Conservation (phyloP, 495 filamentous ascomycete genomes). For the Xylaria flabelliformis region DNA sequence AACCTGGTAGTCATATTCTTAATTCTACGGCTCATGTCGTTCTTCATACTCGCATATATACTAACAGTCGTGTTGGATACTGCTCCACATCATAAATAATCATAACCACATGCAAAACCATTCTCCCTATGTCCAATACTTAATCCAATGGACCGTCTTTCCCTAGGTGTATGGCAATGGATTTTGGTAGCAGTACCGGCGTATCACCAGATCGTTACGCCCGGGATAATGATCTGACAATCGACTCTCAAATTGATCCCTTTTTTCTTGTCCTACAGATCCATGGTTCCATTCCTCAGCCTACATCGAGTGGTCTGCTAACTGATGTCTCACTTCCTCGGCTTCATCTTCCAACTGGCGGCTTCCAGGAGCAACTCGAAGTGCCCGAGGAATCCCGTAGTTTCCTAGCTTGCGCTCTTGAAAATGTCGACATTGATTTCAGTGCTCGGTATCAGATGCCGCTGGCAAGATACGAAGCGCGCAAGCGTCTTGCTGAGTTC, state of each 20-base stretch:
- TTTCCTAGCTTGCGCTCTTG: constrained; percentile 28
- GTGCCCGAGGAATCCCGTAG: constrained; percentile 34
- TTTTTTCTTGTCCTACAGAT: constrained; percentile 27
- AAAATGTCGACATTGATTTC: constrained; percentile 25
- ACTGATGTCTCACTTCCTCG: constrained; percentile 37
- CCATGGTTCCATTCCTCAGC: constrained; percentile 15
- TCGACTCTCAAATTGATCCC: constrained; percentile 40
- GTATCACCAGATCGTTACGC: constrained; percentile 49
- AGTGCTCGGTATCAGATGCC: constrained; percentile 31
- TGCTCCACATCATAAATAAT: neutral
- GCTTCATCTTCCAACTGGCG: constrained; percentile 32
- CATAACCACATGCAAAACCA: neutral
- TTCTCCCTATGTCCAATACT: too few relatives aligned
- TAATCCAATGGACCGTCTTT: neutral
- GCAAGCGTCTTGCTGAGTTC: constrained; percentile 33
- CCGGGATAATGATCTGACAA: constrained; percentile 45
- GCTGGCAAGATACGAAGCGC: constrained; percentile 28
- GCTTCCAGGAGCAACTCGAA: constrained; percentile 39
- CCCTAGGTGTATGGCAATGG: constrained; percentile 2
- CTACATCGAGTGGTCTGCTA: constrained; percentile 3
- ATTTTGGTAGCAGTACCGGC: constrained; percentile 27
- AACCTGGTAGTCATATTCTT: neutral
- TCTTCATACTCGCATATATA: neutral
- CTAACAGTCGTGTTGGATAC: too few relatives aligned
- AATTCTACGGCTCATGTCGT: neutral